These are phyloP conservation scores for Solanum piurae DNA, from an alignment of 257 asterid species.

Conservation along the genomic window DNA sequence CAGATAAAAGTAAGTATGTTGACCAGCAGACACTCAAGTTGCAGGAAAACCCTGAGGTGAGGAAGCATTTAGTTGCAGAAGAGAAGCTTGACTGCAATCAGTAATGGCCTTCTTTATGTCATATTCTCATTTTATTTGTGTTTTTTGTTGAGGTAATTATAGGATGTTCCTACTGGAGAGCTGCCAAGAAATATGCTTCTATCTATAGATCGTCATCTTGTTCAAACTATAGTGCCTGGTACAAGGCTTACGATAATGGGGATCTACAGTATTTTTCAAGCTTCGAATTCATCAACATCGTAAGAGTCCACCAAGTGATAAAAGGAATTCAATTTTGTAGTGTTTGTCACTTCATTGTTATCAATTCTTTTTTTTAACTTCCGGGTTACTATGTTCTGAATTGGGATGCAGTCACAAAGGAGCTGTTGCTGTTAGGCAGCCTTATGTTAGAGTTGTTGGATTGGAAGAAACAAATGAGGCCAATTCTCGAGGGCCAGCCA, in stretches of 20 bases:
- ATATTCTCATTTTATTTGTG: neutral
- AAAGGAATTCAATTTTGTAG: neutral
- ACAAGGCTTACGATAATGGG: conserved; percentile 95
- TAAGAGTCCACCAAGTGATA: conserved; percentile 22
- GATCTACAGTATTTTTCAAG: conserved; percentile 89
- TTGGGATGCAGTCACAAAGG: conserved; percentile 64
- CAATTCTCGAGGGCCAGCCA: conserved; percentile 72
- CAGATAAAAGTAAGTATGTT: conserved; percentile 89
- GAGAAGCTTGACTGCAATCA: neutral
- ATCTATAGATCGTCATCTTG: conserved; percentile 93
- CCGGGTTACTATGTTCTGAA: conserved; percentile 1
- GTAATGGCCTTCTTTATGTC: neutral
- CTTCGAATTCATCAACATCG: conserved; percentile 78
- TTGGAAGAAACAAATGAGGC: conserved; percentile 76
- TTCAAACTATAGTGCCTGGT: conserved; percentile 98
- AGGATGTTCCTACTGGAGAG: conserved; percentile 99
- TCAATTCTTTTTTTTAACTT: neutral
- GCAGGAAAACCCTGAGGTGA: conserved; percentile 97
- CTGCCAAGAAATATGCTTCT: conserved; percentile 93
- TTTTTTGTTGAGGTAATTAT: conserved; percentile 10
- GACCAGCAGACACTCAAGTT: conserved; percentile 89
- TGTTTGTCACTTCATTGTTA: neutral
- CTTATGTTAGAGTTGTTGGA: conserved; percentile 91
- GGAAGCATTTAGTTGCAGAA: neutral
- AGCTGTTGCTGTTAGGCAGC: conserved; percentile 98